A percentile compares a stretch with the other conserved stretches of the same genome.
Conservation (phyloP, 495 filamentous ascomycete species). For the Lentithecium fluviatile region DNA sequence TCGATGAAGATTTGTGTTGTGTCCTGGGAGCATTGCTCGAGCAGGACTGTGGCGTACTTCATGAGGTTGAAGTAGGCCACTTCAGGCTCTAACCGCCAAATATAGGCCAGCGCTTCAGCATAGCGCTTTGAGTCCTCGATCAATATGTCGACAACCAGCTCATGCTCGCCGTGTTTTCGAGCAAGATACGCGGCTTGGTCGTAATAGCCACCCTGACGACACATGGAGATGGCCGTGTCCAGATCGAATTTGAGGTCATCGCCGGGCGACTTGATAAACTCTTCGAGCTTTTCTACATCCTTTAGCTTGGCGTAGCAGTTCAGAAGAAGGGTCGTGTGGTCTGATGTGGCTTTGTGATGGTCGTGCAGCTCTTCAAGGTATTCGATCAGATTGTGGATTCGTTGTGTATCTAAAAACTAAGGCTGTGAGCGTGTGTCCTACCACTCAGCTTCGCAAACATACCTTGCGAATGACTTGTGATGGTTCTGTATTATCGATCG, state of each 20-base stretch:
- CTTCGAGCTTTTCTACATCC: slow-evolving; percentile 90
- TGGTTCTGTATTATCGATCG: slow-evolving; percentile 91
- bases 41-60: slow-evolving; percentile 88
- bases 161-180: slow-evolving; percentile 89
- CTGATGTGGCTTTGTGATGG: slow-evolving; percentile 87
- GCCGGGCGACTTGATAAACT: slow-evolving; percentile 92
- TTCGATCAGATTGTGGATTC: slow-evolving; percentile 95
- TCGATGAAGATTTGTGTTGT: slow-evolving; percentile 85
- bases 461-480: slow-evolving; percentile 93
- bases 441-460: slow-evolving; percentile 13
- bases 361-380: slow-evolving; percentile 97
- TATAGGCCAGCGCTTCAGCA: slow-evolving; percentile 82
- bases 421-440: slow-evolving; percentile 27
- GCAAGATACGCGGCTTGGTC: slow-evolving; percentile 95
- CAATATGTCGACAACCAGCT: slow-evolving; percentile 89
- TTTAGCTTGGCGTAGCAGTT: slow-evolving; percentile 99
- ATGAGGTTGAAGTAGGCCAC: slow-evolving; percentile 82
- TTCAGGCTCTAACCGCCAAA: slow-evolving; percentile 83
- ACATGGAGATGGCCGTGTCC: slow-evolving; percentile 97
- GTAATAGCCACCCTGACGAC: slow-evolving; percentile 94
- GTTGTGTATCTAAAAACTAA: slow-evolving; percentile 88
- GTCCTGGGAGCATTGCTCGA: slow-evolving; percentile 76
- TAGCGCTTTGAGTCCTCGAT: slow-evolving; percentile 93
- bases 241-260: slow-evolving; percentile 89
- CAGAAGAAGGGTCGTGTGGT: slow-evolving; percentile 89